These are phyloP conservation scores for Coemansia brasiliensis DNA, from an alignment of 192 early-diverging fungal species.

Conservation along the genomic window DNA sequence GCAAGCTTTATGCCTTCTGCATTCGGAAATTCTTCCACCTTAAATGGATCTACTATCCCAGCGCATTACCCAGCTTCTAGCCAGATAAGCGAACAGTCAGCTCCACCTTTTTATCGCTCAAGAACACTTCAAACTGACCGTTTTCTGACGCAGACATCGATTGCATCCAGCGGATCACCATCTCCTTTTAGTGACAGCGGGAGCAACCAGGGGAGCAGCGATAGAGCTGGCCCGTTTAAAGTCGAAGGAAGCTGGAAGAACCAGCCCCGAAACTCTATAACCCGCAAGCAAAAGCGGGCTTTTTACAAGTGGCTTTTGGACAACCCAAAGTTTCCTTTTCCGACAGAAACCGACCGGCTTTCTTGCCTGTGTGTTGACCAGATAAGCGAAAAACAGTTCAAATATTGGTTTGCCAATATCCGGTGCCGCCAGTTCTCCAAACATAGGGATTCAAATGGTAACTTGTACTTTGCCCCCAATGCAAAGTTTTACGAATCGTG, in stretches of 20 bases:
- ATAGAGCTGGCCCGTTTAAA: neutral
- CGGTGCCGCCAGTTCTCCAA: constrained; percentile 44
- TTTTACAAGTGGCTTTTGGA: constrained; percentile 40
- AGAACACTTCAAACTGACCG: too few relatives aligned
- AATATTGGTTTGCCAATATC: constrained; percentile 50
- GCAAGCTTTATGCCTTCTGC: neutral
- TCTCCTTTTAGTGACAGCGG: neutral
- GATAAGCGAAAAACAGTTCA: constrained; percentile 33
- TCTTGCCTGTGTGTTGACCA: constrained; percentile 15
- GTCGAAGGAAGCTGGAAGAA: constrained; percentile 23
- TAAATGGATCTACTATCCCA: too few relatives aligned
- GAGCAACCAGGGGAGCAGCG: constrained; percentile 4
- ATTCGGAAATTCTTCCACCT: neutral
- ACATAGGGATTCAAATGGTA: constrained; percentile 18
- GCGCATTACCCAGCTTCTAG: too few relatives aligned
- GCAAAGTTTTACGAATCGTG: constrained; percentile 46
- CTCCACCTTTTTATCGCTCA: too few relatives aligned
- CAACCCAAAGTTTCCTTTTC: constrained; percentile 26
- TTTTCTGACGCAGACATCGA: neutral
- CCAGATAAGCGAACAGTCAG: too few relatives aligned
- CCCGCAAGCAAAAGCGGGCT: constrained; percentile 22
- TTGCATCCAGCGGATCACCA: neutral
- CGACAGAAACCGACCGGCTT: constrained; percentile 29
- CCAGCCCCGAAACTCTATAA: constrained; percentile 37
- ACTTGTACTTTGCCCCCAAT: constrained; percentile 32